Percentiles rank a stretch among this genome's conserved stretches.
These are phyloP conservation scores for Vaccinium corymbosum DNA, from an alignment of 148 eudicot genomes.

Conservation along the genomic window DNA sequence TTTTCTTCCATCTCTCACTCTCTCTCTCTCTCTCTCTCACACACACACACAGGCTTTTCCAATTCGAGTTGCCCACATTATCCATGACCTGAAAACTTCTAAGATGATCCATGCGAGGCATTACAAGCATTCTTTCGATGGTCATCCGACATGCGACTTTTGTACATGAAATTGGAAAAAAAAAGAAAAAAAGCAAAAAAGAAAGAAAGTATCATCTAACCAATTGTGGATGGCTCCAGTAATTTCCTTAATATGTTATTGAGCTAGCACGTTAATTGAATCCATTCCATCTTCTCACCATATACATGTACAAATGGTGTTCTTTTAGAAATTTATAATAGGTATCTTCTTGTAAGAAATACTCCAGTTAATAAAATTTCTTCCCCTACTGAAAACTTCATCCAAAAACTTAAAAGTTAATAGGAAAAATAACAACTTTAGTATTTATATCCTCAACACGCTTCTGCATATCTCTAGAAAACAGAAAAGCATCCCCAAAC, in stretches of 20 bases:
- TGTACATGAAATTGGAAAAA: no score
- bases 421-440: neutral
- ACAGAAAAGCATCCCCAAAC: neutral
- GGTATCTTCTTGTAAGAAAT: neutral
- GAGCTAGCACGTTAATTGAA: no score
- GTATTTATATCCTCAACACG: neutral
- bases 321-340: neutral
- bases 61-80: neutral
- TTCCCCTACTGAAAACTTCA: neutral
- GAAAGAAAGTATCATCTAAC: no score
- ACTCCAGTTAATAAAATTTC: neutral
- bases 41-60: neutral
- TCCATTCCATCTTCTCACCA: neutral
- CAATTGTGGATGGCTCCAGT: no score
- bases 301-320: neutral
- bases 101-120: neutral
- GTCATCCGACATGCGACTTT: neutral
- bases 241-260: neutral
- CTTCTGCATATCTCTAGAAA: neutral
- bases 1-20: neutral
- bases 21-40: neutral
- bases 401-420: neutral
- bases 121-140: no score
- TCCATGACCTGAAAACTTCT: neutral
- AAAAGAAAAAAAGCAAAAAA: no score